phyloP scores from a whole-genome alignment of 179 eudicot genomes.

The Silene noctiflora region DNA sequence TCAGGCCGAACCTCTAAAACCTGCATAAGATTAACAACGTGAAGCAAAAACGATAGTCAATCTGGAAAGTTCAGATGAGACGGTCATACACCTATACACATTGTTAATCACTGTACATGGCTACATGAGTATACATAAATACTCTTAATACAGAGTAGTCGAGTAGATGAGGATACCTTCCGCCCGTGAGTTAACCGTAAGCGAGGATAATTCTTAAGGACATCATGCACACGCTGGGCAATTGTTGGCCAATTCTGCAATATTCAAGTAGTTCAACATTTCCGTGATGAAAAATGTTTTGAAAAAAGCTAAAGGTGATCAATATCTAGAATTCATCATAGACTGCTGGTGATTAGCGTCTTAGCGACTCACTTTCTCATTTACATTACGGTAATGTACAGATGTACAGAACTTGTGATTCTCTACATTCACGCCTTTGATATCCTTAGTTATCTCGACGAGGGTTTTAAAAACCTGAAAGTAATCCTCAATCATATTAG shows the following conservation, averaged over 20 bases:
- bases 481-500: not conserved
- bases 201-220: slow-evolving; percentile 60
- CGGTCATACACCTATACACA: too few relatives aligned
- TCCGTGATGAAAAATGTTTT: not conserved
- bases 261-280: not conserved
- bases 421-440: slow-evolving; percentile 71
- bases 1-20: slow-evolving; percentile 92
- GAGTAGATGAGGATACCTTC: slow-evolving; percentile 42
- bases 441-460: slow-evolving; percentile 51
- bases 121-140: too few relatives aligned
- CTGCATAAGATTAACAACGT: slow-evolving; percentile 24
- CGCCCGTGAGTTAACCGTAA: slow-evolving; percentile 77
- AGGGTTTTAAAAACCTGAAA: slow-evolving; percentile 70
- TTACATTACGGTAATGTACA: slow-evolving; percentile 86
- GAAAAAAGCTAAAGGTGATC: too few relatives aligned
- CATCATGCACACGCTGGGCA: slow-evolving; percentile 66
- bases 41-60: not conserved
- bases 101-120: too few relatives aligned
- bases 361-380: slow-evolving; percentile 50
- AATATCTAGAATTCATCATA: too few relatives aligned
- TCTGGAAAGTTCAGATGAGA: not conserved
- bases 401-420: slow-evolving; percentile 76
- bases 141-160: too few relatives aligned
- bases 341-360: not conserved
- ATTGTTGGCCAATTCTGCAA: slow-evolving; percentile 62